These are phyloP conservation scores for slime mould (Dictyostelium discoideum) DNA, from an alignment of 78 protist genomes.

Conservation along the genomic window dicty_2.7 NC_007089.4:5213501-5214000, in stretches of 20 bases:
- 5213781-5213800: constrained; percentile 8
- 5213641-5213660: neutral
- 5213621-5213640: neutral
- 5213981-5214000: neutral
- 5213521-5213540: neutral
- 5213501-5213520: neutral
- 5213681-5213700: constrained; percentile 10
- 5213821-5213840: constrained; percentile 46
- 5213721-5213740: neutral
- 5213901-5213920: constrained; percentile 66
- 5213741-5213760: neutral
- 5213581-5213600: neutral
- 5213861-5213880: constrained; percentile 51
- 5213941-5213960: constrained; percentile 53
- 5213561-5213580: neutral
- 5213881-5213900: neutral
- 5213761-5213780: constrained; percentile 8
- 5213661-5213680: neutral
- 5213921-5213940: constrained; percentile 25
- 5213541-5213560: neutral
- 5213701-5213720: neutral
- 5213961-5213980: constrained; percentile 65
- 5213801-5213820: neutral
- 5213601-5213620: neutral
- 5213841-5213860: constrained; percentile 39